phyloP scores from a whole-genome alignment of 164 flowering plant genomes.

The Brasenia schreberi region DNA sequence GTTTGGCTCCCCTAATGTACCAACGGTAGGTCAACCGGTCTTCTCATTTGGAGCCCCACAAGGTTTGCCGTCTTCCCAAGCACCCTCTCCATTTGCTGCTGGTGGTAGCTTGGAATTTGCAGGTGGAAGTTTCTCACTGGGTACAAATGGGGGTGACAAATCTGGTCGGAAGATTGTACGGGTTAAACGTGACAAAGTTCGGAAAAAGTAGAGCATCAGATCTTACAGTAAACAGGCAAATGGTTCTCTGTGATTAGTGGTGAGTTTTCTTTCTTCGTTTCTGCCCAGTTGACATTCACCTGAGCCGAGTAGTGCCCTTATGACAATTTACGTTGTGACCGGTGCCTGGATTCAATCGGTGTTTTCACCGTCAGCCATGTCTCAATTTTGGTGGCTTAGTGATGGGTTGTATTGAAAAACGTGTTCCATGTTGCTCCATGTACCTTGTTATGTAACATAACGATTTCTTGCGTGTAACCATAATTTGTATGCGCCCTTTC shows the following conservation, averaged over 20 bases:
- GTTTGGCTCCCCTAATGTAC: slow-evolving; percentile 26
- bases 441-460: too few relatives aligned
- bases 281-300: background rate
- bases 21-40: slow-evolving; percentile 20
- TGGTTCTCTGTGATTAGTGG: background rate
- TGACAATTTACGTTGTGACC: too few relatives aligned
- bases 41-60: slow-evolving; percentile 58
- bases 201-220: slow-evolving; percentile 13
- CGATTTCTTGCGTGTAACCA: too few relatives aligned
- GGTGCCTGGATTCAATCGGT: too few relatives aligned
- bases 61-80: slow-evolving; percentile 24
- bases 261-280: too few relatives aligned
- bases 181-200: slow-evolving; percentile 8
- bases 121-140: slow-evolving; percentile 26
- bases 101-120: slow-evolving; percentile 29
- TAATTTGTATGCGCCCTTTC: too few relatives aligned
- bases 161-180: slow-evolving; percentile 14
- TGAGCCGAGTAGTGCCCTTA: background rate
- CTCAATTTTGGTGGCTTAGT: background rate
- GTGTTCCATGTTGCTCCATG: background rate
- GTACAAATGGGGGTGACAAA: slow-evolving; percentile 19
- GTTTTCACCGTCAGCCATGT: background rate
- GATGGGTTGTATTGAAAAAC: background rate
- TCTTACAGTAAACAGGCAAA: background rate
- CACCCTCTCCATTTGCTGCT: slow-evolving; percentile 43